A percentile compares a stretch with the other conserved stretches of the same genome.
Conservation (phyloP, 306 rosid species). For the Vigna mungo region DNA sequence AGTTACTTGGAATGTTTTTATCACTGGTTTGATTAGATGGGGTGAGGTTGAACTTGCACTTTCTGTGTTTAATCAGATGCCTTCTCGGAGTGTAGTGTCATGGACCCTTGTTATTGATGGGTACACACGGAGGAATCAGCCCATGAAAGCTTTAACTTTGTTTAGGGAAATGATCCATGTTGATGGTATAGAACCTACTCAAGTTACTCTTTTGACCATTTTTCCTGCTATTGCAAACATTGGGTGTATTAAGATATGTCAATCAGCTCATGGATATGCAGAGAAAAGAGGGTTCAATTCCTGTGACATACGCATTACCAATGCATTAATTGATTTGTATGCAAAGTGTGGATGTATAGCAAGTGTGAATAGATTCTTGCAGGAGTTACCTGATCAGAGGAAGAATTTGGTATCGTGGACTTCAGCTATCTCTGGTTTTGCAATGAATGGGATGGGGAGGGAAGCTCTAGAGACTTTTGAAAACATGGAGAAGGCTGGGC, state of each 20-base stretch:
- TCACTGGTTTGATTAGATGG: constrained; percentile 5
- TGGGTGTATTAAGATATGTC: constrained; percentile 14
- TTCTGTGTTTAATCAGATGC: background rate
- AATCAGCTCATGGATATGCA: background rate
- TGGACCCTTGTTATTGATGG: constrained; percentile 15
- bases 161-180: constrained; percentile 1
- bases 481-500: constrained; percentile 5
- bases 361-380: background rate
- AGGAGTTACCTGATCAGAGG: constrained; percentile 11
- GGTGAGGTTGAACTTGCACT: background rate
- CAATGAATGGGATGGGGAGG: constrained; percentile 17
- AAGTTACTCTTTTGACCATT: constrained; percentile 19
- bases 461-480: constrained; percentile 19
- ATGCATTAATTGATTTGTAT: constrained; percentile 11
- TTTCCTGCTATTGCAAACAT: background rate
- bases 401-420: constrained; percentile 13
- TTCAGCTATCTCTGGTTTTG: constrained; percentile 6
- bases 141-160: constrained; percentile 1
- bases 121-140: background rate
- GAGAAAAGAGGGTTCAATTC: constrained; percentile 5
- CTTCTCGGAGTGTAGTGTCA: constrained; percentile 6
- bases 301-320: background rate
- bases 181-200: background rate
- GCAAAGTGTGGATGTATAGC: constrained; percentile 7
- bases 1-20: constrained; percentile 9